Conservation (phyloP, 169 alveolate genomes). For the Cryptosporidium parvum region DNA sequence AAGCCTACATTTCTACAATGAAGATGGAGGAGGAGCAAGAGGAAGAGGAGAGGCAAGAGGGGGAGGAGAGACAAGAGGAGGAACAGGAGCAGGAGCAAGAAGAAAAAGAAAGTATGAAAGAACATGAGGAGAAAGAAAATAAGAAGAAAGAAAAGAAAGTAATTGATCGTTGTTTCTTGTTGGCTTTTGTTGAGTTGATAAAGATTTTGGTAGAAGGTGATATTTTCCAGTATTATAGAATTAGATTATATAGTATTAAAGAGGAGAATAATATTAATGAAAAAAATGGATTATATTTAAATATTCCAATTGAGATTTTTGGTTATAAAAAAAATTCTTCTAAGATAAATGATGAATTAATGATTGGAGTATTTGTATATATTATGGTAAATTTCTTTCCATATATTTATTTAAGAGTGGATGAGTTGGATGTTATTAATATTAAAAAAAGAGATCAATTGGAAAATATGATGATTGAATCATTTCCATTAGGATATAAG, state of each 20-base stretch:
- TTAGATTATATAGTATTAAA: background rate
- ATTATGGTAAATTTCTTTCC: slow-evolving; percentile 29
- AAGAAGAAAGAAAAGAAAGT: background rate
- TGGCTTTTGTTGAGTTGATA: slow-evolving; percentile 14
- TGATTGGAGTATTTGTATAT: background rate
- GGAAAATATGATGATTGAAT: background rate
- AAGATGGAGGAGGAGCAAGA: background rate
- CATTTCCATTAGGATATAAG: slow-evolving; percentile 18
- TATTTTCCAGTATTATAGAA: background rate
- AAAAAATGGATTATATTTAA: background rate
- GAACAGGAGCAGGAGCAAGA: background rate
- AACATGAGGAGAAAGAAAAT: too few species aligned
- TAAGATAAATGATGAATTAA: background rate
- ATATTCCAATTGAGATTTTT: slow-evolving; percentile 31
- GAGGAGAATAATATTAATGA: background rate
- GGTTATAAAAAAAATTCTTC: background rate
- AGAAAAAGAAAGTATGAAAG: too few species aligned
- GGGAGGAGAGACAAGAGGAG: too few species aligned
- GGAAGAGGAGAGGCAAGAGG: too few species aligned
- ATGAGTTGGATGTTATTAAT: background rate
- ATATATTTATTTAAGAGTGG: background rate
- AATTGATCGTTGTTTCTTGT: background rate
- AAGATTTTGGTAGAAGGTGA: background rate
- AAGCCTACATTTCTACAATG: background rate
- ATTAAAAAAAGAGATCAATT: background rate